Base-by-base conservation (phyloP, 129 eudicot genomes). In the Centaurea solstitialis region DNA sequence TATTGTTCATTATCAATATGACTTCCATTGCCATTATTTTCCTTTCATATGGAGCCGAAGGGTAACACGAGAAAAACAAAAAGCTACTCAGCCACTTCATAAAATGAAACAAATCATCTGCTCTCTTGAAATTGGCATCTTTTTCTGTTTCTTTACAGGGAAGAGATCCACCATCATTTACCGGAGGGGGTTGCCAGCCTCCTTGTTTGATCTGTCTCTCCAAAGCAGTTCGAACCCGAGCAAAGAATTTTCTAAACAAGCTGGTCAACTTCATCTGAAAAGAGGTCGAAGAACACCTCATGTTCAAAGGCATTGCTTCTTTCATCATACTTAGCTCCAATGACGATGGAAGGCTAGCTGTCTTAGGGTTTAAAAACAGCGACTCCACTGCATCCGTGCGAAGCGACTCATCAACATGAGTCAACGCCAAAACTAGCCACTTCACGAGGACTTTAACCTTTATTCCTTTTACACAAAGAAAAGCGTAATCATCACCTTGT, bases 41-140 rank as follows among this genome's bases (percentile, higher is more conserved):
- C 79, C 99, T 81, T 84, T 96, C 99, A 77, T 96, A 96, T 59
- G 99, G 99, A 71, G 99, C 99, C 21, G 98, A 96, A 83, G 99
- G 98, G 79, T 96, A 96, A 83, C 97, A 88, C 41, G 99, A 96
- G 72, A 91, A 91, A 73, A 87, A 93, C 81, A 96, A 87, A 84
- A 93, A 91, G 73, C 90, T 87, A 82, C 95, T 91, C 77, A 96
- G 72, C 99, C 99, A 96, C 82, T 84, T 93, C 88, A 88, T 96
- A 75, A 93, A 93, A 47, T 79, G 73, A 76, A 86, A 93, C 33
- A 96, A 95, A 45, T 87, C 80, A 15, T 90, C 92, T 21, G 99
- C 98, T 79, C 83, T 81, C 73, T 82, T 70, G n/a, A 50, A 68
- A 40, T 64, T 74, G 15, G 38, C 76, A 26, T 81, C 85, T 13